Evolutionary conservation across 805 yeast species (phyloP), one percentile per base, ranked within the genome.

Genomic region (Tetrapisispora pingtungensis): DNA sequence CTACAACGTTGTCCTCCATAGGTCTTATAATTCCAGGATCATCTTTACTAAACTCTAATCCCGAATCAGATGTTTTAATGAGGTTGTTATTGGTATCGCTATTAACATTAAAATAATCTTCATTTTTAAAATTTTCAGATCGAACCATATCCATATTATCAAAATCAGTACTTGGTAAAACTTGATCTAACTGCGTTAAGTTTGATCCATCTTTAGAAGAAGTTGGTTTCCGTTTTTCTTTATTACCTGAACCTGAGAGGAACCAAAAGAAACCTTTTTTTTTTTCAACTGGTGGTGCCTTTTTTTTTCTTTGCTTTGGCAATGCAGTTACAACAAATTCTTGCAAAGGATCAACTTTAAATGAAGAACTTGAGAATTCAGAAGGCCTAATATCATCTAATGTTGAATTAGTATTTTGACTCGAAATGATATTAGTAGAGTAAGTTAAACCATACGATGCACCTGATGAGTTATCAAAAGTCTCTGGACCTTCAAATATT

Each of bases 261-360:
- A 59, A 59, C 56, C 61, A 54, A n/a, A 55, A 46, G 13, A 52
- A 34, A 27, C 57, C 50, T 36, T 52, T 53, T 26, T 54, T 49
- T 38, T 52, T 46, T 33, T 56, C 47, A 32, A 48, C 51, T 20
- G 43, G 40, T 22, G 38, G 33, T 13, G 26, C 43, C 14, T 43
- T 42, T 7, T 33, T 51, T 42, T 52, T 60, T n/a, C 46, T 44
- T 36, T 49, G 48, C 34, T 49, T 55, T 6, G 62, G 61, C 34
- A 61, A 36, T 36, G 55, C 56, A 14, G 45, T 47, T 3, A 56
- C 61, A 14, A 58, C 58, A 45, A 61, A 60, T 31, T 46, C 43
- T 32, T 54, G 55, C 26, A 61, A 48, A 6, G 66, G 65, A 46
- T 60, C 59, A 10, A 60, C 63, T 44, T 53, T 58, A 42, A 61